These are phyloP conservation scores for Polyporus arcularius DNA, from an alignment of 768 basidiomycete genomes.

Conservation along the genomic window DNA sequence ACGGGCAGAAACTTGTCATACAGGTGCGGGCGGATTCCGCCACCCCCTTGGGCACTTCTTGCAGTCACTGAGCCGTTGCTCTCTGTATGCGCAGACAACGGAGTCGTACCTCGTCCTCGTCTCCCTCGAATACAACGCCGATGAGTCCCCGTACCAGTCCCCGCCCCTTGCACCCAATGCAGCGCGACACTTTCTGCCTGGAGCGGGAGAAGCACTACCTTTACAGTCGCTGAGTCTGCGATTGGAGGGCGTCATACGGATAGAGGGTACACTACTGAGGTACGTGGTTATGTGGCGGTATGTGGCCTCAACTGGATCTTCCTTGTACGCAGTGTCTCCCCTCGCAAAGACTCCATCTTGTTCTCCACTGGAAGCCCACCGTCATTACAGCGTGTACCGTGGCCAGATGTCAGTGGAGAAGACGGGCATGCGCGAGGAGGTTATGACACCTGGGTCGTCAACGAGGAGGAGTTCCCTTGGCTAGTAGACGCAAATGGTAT, in stretches of 20 bases:
- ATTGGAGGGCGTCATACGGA: conserved; percentile 80
- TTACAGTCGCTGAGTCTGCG: conserved; percentile 68
- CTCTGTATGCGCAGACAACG: conserved; percentile 56
- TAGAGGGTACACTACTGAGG: conserved; percentile 77
- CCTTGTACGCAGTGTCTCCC: conserved; percentile 60
- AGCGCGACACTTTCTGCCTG: conserved; percentile 71
- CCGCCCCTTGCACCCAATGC: conserved; percentile 52
- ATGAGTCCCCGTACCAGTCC: conserved; percentile 56
- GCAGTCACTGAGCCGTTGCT: no score
- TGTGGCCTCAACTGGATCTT: neutral
- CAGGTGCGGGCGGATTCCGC: conserved; percentile 49
- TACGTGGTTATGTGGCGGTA: conserved; percentile 28
- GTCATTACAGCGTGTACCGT: conserved; percentile 81
- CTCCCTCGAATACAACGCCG: conserved; percentile 57
- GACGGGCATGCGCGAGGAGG: conserved; percentile 36
- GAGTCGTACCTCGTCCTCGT: conserved; percentile 79
- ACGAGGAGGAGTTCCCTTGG: conserved; percentile 71
- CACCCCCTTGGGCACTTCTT: neutral
- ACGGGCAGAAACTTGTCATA: conserved; percentile 77
- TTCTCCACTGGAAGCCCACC: conserved; percentile 78
- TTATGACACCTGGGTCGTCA: conserved; percentile 73
- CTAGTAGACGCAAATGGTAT: conserved; percentile 72
- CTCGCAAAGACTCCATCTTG: conserved; percentile 64
- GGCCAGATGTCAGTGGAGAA: conserved; percentile 59
- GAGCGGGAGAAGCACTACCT: conserved; percentile 77